A percentile compares a stretch with the other conserved stretches of the same genome.
Conservation (phyloP, 129 eudicot species). For the Saposhnikovia divaricata region DNA sequence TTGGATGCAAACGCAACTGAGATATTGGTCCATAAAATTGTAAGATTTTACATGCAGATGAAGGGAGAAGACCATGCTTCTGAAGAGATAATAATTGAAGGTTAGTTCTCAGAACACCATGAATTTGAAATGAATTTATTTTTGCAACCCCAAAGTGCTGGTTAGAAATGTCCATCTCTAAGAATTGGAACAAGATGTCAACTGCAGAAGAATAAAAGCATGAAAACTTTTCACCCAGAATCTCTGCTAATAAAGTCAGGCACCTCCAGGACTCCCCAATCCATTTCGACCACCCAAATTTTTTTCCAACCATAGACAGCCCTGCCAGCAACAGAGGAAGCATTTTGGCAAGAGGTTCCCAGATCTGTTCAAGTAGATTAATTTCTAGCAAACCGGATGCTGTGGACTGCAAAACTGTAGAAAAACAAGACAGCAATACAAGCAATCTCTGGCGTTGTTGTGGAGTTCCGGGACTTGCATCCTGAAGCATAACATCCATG, state of each 20-base stretch:
- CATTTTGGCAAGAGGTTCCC: conserved; percentile 78
- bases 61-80: conserved; percentile 77
- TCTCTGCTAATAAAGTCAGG: conserved; percentile 95
- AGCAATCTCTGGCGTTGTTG: conserved; percentile 88
- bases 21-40: conserved; percentile 76
- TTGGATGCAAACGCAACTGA: conserved; percentile 91
- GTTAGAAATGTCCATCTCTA: conserved; percentile 35
- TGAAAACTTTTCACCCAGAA: conserved; percentile 77
- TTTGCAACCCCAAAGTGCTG: conserved; percentile 30
- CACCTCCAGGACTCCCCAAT: conserved; percentile 96
- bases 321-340: conserved; percentile 72
- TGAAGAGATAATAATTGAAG: conserved; percentile 87
- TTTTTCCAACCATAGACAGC: conserved; percentile 75
- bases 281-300: conserved; percentile 94
- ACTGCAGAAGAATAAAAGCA: conserved; percentile 68
- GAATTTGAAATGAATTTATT: conserved; percentile 75
- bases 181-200: conserved; percentile 74
- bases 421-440: conserved; percentile 77
- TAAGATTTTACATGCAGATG: conserved; percentile 61
- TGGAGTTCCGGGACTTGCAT: conserved; percentile 78
- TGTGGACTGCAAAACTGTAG: conserved; percentile 80
- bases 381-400: conserved; percentile 96
- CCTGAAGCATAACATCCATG: conserved; percentile 90
- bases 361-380: conserved; percentile 71
- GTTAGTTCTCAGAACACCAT: conserved; percentile 92